Evolutionary conservation across 495 filamentous ascomycete species (phyloP).

Genomic region (Xylaria telfairii): DNA sequence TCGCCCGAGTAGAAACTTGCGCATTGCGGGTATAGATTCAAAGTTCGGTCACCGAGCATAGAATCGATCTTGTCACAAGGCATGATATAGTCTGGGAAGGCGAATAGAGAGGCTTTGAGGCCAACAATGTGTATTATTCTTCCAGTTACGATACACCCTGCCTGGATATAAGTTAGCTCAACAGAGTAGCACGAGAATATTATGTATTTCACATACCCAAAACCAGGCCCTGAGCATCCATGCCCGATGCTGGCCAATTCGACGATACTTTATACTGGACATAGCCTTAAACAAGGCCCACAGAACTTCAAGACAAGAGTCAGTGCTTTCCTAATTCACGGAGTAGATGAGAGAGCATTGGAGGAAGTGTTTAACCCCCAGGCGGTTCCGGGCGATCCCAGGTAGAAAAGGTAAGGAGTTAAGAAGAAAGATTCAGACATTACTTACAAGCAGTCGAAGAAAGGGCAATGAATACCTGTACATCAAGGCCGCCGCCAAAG

Average conservation of each 20-base stretch:
- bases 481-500: conserved; percentile 53
- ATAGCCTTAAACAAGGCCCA: conserved; percentile 45
- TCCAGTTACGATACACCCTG: conserved; percentile 56
- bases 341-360: too few relatives aligned
- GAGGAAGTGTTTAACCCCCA: too few relatives aligned
- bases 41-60: conserved; percentile 28
- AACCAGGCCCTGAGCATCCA: conserved; percentile 63
- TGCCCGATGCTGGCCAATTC: conserved; percentile 62
- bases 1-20: conserved; percentile 30
- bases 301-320: conserved; percentile 26
- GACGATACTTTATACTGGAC: conserved; percentile 60
- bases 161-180: conserved; percentile 21
- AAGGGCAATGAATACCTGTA: conserved; percentile 43
- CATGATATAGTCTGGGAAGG: conserved; percentile 44
- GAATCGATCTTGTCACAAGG: conserved; percentile 49
- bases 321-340: too few relatives aligned
- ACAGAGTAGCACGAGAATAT: neutral
- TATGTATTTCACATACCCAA: conserved; percentile 39
- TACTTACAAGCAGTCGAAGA: conserved; percentile 42
- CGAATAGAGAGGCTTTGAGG: conserved; percentile 33
- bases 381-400: neutral
- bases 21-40: conserved; percentile 49
- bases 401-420: too few relatives aligned
- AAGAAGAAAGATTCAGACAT: neutral
- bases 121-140: conserved; percentile 48